Percentiles rank a stretch among this genome's conserved stretches.
These are phyloP conservation scores for Sarocladiaceae sp. DNA, from an alignment of 2,329 filamentous ascomycete species.

Conservation along the genomic window DNA sequence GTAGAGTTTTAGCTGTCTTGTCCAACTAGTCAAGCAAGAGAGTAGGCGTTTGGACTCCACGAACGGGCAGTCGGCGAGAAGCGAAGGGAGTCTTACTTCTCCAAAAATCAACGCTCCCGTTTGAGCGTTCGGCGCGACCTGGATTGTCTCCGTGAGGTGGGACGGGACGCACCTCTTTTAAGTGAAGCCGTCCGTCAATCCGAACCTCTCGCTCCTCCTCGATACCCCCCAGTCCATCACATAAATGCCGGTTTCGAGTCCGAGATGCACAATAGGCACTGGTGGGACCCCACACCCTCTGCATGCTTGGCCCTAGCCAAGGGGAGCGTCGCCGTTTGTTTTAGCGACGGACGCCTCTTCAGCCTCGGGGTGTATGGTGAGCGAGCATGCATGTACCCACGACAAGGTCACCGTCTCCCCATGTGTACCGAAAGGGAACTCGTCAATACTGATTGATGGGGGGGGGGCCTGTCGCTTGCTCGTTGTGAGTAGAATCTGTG, in stretches of 20 bases:
- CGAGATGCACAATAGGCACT: slow-evolving; percentile 1
- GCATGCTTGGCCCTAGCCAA: not conserved
- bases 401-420: too few relatives aligned
- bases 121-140: not conserved
- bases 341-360: not conserved
- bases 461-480: too few relatives aligned
- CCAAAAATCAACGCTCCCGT: too few relatives aligned
- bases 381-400: too few relatives aligned
- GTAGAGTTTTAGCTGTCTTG: not conserved
- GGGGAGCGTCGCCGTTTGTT: too few relatives aligned
- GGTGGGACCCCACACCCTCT: slow-evolving; percentile 5
- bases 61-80: too few relatives aligned
- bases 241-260: slow-evolving; percentile 6
- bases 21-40: not conserved
- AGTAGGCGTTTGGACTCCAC: too few relatives aligned
- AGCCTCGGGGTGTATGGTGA: not conserved
- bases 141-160: not conserved
- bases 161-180: slow-evolving; percentile 2
- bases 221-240: not conserved
- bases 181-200: not conserved
- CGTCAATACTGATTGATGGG: too few relatives aligned
- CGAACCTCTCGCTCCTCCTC: not conserved
- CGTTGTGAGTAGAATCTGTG: too few relatives aligned
- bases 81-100: too few relatives aligned
- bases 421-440: too few relatives aligned